Conservation (phyloP, 352 stramenopile species). For the Pythium rishiriense region DNA sequence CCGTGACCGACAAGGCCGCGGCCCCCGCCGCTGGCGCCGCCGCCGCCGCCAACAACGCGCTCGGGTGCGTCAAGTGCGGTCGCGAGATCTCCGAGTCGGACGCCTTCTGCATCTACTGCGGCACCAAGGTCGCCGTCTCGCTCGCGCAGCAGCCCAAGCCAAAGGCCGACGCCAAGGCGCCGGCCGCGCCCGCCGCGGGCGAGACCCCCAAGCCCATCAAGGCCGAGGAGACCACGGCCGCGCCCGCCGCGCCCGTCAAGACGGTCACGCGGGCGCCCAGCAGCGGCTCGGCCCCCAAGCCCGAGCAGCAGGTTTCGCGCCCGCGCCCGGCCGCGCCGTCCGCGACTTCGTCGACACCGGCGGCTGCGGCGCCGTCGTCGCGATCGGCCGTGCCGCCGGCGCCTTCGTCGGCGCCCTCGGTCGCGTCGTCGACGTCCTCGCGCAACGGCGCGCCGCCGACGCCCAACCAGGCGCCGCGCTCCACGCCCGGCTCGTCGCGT, state of each 20-base stretch:
- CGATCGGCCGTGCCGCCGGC: constrained; percentile 3
- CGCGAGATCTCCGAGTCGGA: constrained; percentile 71
- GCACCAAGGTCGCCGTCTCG: constrained; percentile 78
- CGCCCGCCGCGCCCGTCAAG: constrained; percentile 12
- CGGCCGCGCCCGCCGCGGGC: background rate
- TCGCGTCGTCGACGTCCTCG: constrained; percentile 21
- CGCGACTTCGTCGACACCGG: constrained; percentile 3
- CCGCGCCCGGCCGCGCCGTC: constrained; percentile 18
- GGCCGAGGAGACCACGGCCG: constrained; percentile 1
- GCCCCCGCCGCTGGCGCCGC: constrained; percentile 23
- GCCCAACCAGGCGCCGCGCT: constrained; percentile 20
- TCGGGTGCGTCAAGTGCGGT: constrained; percentile 76
- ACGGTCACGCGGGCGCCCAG: constrained; percentile 13
- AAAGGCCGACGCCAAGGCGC: constrained; percentile 18
- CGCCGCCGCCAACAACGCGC: constrained; percentile 39
- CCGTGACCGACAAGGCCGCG: constrained; percentile 63
- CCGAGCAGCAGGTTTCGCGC: constrained; percentile 24
- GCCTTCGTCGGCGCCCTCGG: constrained; percentile 21
- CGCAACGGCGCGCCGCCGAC: constrained; percentile 4
- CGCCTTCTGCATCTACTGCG: constrained; percentile 88
- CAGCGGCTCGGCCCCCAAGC: constrained; percentile 22
- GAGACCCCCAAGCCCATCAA: constrained; percentile 6
- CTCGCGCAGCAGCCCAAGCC: constrained; percentile 46
- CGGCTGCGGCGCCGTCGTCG: constrained; percentile 8
- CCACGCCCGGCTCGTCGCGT: constrained; percentile 10